These are phyloP conservation scores for Cladosporium cucumerinum DNA, from an alignment of 2,329 filamentous ascomycete species.

Conservation along the genomic window DNA sequence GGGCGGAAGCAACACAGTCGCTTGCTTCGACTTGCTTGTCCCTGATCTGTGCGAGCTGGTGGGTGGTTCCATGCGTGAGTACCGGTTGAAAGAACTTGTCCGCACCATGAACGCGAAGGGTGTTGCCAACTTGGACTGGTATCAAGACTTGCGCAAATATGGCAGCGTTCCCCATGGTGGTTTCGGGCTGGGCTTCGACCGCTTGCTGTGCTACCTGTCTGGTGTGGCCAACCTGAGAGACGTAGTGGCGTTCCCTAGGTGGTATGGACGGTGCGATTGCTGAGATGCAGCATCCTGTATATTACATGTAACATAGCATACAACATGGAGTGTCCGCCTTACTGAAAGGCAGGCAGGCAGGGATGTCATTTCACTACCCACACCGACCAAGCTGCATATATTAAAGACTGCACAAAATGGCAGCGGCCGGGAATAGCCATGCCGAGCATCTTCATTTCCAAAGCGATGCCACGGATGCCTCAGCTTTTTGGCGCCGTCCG, in stretches of 20 bases:
- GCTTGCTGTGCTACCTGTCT: conserved; percentile 76
- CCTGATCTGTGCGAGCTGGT: conserved; percentile 83
- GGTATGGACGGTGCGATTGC: conserved; percentile 47
- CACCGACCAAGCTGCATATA: background rate
- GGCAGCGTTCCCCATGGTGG: conserved; percentile 90
- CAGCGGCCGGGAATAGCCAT: background rate
- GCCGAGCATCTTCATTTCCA: conserved; percentile 3
- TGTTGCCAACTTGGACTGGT: conserved; percentile 69
- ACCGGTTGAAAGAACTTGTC: conserved; percentile 65
- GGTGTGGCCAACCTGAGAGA: conserved; percentile 81
- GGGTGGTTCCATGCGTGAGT: conserved; percentile 85
- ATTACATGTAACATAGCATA: background rate
- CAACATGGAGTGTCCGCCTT: background rate
- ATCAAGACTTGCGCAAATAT: conserved; percentile 81
- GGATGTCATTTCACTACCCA: background rate
- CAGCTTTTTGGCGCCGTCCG: conserved; percentile 1
- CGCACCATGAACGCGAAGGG: conserved; percentile 69
- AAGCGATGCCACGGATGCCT: background rate
- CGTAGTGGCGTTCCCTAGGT: conserved; percentile 80
- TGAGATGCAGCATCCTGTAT: conserved; percentile 15
- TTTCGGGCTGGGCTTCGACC: conserved; percentile 86
- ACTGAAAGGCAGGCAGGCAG: background rate
- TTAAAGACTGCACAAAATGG: background rate
- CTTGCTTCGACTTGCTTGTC: conserved; percentile 86
- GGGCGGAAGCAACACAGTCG: conserved; percentile 34